Percentiles rank a stretch among this genome's conserved stretches.
Conservation (phyloP, 768 basidiomycete genomes). For the Leccinum variicolor region DNA sequence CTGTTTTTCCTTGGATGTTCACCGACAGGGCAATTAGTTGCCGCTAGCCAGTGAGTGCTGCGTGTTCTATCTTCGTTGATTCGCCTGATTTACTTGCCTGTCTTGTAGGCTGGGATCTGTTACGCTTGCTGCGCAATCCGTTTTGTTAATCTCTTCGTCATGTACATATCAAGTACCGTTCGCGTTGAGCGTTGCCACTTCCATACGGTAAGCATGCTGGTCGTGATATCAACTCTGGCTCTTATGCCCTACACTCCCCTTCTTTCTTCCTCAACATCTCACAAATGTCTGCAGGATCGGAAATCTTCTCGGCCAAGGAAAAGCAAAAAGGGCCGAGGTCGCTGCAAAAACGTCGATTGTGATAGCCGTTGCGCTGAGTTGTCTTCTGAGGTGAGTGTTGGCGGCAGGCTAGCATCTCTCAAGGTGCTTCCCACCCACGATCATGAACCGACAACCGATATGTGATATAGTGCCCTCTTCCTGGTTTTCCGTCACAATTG, state of each 20-base stretch:
- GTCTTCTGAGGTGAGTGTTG: constrained; percentile 55
- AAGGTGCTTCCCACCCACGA: neutral
- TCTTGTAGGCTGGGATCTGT: constrained; percentile 67
- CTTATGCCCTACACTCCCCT: neutral
- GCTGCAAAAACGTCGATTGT: constrained; percentile 63
- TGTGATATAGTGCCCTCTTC: constrained; percentile 45
- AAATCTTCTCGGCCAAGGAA: constrained; percentile 81
- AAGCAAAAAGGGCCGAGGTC: constrained; percentile 67
- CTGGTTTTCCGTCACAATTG: constrained; percentile 60
- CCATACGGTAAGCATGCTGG: constrained; percentile 62
- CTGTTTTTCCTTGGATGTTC: neutral
- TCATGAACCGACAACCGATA: neutral
- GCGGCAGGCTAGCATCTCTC: neutral
- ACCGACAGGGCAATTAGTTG: constrained; percentile 33
- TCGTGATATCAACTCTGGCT: neutral
- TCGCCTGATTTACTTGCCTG: constrained; percentile 4
- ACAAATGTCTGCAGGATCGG: constrained; percentile 55
- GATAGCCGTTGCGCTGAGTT: constrained; percentile 62
- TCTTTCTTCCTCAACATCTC: neutral
- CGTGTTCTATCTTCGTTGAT: neutral
- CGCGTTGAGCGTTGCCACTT: constrained; percentile 75
- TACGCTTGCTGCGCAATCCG: constrained; percentile 83
- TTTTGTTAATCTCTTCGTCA: constrained; percentile 73
- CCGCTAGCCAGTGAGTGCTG: constrained; percentile 47
- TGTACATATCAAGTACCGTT: constrained; percentile 83